Evolutionary conservation across 208 protist species (phyloP), one percentile per base, ranked within the genome.

Genomic region (Wallacemonas sp.): DNA sequence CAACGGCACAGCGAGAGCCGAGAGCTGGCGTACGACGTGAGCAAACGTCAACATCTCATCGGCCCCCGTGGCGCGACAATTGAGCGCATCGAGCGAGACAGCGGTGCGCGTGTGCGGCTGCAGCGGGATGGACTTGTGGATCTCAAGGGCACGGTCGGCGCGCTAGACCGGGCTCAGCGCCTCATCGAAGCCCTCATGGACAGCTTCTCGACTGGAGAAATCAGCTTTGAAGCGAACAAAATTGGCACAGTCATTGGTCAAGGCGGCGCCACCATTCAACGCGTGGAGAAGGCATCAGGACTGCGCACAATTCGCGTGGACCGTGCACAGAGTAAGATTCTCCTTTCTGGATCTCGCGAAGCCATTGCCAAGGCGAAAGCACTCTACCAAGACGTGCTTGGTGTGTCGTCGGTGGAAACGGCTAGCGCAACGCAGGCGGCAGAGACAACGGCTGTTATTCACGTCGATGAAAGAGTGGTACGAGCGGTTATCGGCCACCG

Each of bases 51-150:
- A 2, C 53, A 70, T 26, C 44, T 85, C 15, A 75, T 89, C 47
- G 82, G 82, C 27, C 51, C 68, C 19, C 65, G 70, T 28, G 83
- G 83, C 15, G 51, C 70, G 3, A 82, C 69, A 14, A 62, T 86
- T 15, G 66, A 67, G 1, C 8, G 42, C n/a, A 74, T 89, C 30
- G 70, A 89, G 58, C 49, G 49, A 2, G 71, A 73, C 21, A 84
- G 72, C 64, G 79, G 80, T 21, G 83, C 80, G 17, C 53, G 65
- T 33, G 19, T 89, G 51, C 34, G 71, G 2, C 24, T 84, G 47
- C 33, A 34, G 17, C 72, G 63, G 14, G 33, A 65, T 15, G 67
- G 60, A 19, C 62, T 69, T 2, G 45, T 76, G 3, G 66, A 59
- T 5, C 36, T 90, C 36, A 78, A 44, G 6, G 79, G 79, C 27